A percentile compares a stretch with the other conserved stretches of the same genome.
Conservation (phyloP, 177 flowering plant genomes). For the Vitis hybrid region DNA sequence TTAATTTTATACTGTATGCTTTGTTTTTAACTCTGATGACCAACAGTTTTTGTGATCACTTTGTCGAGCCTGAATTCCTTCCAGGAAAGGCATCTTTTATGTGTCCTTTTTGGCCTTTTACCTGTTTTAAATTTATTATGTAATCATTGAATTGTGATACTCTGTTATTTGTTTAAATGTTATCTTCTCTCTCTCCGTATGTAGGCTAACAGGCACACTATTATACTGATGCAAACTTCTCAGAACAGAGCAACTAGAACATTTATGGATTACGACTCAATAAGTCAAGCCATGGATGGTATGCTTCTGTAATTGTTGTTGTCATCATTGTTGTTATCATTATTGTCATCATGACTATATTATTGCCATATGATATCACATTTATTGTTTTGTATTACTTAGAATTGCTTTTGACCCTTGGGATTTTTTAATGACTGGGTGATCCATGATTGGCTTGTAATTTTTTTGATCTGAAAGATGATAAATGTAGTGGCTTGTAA, state of each 20-base stretch:
- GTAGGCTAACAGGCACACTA: conserved; percentile 91
- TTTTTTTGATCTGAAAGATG: too few relatives aligned
- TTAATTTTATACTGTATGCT: too few relatives aligned
- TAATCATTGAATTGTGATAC: neutral
- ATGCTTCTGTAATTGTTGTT: conserved; percentile 12
- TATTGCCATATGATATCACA: neutral
- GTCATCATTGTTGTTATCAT: neutral
- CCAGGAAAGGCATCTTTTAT: neutral
- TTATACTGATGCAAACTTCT: conserved; percentile 90
- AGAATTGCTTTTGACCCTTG: too few relatives aligned
- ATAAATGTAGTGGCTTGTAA: too few relatives aligned
- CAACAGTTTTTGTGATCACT: too few relatives aligned
- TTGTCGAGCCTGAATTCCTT: neutral
- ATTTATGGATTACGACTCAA: conserved; percentile 96
- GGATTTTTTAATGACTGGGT: too few relatives aligned
- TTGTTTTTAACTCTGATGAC: too few relatives aligned
- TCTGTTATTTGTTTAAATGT: neutral
- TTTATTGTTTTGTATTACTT: neutral
- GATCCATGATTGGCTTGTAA: too few relatives aligned
- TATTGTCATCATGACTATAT: neutral
- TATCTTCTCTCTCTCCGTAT: conserved; percentile 16
- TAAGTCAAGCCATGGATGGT: conserved; percentile 96
- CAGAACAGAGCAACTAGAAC: conserved; percentile 81
- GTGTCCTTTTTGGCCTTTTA: neutral
- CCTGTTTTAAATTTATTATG: neutral